Evolutionary conservation across 345 rosid species (phyloP).

Genomic region (Arabidopsis thaliana): DNA sequence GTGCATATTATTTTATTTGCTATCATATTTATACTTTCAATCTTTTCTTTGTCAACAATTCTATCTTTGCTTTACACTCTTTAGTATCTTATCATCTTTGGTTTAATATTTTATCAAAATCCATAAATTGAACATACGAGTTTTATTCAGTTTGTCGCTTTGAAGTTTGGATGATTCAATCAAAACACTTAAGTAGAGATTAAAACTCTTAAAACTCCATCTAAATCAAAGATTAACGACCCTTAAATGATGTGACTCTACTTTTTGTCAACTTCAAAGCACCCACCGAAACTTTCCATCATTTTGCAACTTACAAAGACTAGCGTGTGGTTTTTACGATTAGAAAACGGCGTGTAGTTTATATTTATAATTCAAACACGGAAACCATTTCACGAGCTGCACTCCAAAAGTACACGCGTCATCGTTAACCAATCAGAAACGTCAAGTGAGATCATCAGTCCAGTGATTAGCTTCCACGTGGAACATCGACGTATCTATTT

Average conservation of each 20-base stretch:
- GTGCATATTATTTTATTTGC: conserved; percentile 7
- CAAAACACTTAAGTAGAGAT: background rate
- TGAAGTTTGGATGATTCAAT: background rate
- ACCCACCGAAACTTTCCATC: conserved; percentile 24
- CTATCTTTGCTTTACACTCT: conserved; percentile 17
- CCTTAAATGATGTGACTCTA: background rate
- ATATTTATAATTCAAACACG: conserved; percentile 11
- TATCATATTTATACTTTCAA: conserved; percentile 14
- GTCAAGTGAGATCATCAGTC: conserved; percentile 27
- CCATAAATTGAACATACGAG: background rate
- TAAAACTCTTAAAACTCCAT: background rate
- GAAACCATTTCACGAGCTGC: conserved; percentile 23
- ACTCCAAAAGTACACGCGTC: conserved; percentile 36
- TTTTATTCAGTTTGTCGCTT: background rate
- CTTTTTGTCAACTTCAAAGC: conserved; percentile 27
- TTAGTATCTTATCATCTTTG: conserved; percentile 14
- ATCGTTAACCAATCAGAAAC: conserved; percentile 53
- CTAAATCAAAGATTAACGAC: conserved; percentile 11
- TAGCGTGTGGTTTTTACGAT: background rate
- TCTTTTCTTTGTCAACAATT: conserved; percentile 5
- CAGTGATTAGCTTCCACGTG: conserved; percentile 59
- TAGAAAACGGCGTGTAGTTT: conserved; percentile 28
- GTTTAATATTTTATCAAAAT: background rate
- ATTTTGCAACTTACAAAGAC: background rate
- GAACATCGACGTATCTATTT: conserved; percentile 50